Conservation (phyloP, 2,329 filamentous ascomycete genomes). For the Sarocladium oryzae region DNA sequence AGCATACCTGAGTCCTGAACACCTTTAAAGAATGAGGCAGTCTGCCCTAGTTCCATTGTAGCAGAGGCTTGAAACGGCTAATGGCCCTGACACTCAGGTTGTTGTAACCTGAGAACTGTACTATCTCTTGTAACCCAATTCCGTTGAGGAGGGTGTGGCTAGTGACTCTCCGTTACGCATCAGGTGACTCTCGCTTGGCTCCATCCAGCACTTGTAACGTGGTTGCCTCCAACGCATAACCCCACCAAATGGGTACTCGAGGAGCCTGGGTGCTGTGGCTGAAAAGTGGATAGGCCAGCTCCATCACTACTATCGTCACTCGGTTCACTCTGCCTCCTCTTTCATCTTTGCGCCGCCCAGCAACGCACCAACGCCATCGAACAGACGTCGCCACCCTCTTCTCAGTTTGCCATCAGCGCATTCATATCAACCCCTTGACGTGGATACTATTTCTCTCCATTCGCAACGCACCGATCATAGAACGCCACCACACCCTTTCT, state of each 20-base stretch:
- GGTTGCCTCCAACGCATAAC: neutral
- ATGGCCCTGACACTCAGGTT: neutral
- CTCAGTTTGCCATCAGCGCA: neutral
- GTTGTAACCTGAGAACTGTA: neutral
- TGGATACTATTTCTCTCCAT: neutral
- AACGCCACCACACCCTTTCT: neutral
- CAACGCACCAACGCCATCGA: neutral
- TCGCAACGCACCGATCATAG: no score
- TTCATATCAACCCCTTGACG: neutral
- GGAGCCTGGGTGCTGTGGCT: neutral
- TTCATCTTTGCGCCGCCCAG: slow-evolving; percentile 8
- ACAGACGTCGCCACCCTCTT: neutral
- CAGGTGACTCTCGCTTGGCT: neutral
- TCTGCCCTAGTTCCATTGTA: no score
- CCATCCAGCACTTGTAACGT: neutral
- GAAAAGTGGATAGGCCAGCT: slow-evolving; percentile 2
- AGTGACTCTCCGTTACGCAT: neutral
- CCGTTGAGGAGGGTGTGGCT: slow-evolving; percentile 5
- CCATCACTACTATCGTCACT: slow-evolving; percentile 2
- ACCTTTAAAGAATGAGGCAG: no score
- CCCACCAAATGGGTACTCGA: neutral
- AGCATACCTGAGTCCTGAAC: no score
- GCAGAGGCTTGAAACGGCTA: no score
- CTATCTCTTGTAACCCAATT: neutral
- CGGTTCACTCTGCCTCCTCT: slow-evolving; percentile 3